A percentile compares a stretch with the other conserved stretches of the same genome.
These are phyloP conservation scores for Tetrahymena borealis DNA, from an alignment of 73 alveolate genomes.

Conservation along the genomic window DNA sequence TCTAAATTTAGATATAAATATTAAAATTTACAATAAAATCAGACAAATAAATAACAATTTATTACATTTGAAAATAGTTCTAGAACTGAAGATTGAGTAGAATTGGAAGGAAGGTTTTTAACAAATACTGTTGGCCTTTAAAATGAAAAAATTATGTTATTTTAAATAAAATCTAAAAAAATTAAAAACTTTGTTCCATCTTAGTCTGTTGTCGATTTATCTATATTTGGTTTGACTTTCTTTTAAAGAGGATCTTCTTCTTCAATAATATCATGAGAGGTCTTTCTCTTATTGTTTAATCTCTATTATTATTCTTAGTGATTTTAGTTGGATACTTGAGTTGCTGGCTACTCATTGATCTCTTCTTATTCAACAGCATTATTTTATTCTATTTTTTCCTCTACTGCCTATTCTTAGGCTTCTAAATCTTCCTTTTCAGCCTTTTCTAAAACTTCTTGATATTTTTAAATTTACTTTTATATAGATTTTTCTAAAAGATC, in stretches of 20 bases:
- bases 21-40: background rate
- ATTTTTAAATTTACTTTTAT: background rate
- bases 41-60: background rate
- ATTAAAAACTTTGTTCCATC: background rate
- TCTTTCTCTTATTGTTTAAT: background rate
- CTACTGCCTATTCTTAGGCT: background rate
- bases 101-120: conserved; percentile 7
- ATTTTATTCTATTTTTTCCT: background rate
- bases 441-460: background rate
- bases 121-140: conserved; percentile 11
- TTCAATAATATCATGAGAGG: background rate
- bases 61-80: background rate
- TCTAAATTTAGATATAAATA: background rate
- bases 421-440: background rate
- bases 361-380: background rate
- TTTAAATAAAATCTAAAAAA: background rate
- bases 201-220: background rate
- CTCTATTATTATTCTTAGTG: background rate
- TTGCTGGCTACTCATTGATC: background rate
- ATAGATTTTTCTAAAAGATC: conserved; percentile 16
- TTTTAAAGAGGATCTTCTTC: conserved; percentile 1
- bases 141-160: background rate
- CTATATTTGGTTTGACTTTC: background rate
- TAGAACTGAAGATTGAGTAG: background rate
- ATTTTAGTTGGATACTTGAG: background rate